These are phyloP conservation scores for Erythrophleum fordii DNA, from an alignment of 306 rosid species.

Conservation along the genomic window DNA sequence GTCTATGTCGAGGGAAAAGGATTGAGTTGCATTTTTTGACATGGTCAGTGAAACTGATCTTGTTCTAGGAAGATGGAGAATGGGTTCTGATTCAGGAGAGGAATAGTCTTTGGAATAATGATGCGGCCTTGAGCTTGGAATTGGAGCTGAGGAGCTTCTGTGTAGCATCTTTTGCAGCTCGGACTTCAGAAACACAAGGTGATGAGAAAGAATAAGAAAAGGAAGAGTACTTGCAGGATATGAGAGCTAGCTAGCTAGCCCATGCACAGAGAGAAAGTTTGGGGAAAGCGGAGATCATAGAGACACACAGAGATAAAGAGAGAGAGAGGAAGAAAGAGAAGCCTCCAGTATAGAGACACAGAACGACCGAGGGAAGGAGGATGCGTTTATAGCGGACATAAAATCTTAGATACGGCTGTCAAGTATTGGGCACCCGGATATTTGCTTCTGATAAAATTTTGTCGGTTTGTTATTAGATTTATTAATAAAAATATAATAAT, in stretches of 20 bases:
- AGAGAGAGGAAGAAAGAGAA: not conserved
- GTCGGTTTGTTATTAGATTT: too few species aligned
- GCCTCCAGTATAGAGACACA: too few species aligned
- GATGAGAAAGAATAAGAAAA: not conserved
- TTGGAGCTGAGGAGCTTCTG: slow-evolving; percentile 69
- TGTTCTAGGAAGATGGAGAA: slow-evolving; percentile 53
- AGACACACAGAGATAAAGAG: not conserved
- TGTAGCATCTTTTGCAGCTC: slow-evolving; percentile 60
- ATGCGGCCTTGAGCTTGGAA: slow-evolving; percentile 58
- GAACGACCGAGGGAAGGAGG: too few species aligned
- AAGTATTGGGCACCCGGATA: too few species aligned
- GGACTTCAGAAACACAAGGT: slow-evolving; percentile 3
- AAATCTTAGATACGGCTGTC: too few species aligned
- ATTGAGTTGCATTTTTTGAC: not conserved
- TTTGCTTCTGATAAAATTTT: too few species aligned
- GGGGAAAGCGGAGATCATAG: not conserved
- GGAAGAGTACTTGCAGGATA: not conserved
- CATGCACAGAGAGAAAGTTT: not conserved
- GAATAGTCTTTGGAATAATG: slow-evolving; percentile 44
- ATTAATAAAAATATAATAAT: too few species aligned
- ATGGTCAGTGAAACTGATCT: slow-evolving; percentile 44
- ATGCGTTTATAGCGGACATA: too few species aligned
- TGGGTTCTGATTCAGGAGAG: slow-evolving; percentile 47
- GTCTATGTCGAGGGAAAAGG: not conserved
- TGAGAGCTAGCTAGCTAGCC: not conserved